Conservation (phyloP, 441 rosid genomes). For the Kokia cookei region DNA sequence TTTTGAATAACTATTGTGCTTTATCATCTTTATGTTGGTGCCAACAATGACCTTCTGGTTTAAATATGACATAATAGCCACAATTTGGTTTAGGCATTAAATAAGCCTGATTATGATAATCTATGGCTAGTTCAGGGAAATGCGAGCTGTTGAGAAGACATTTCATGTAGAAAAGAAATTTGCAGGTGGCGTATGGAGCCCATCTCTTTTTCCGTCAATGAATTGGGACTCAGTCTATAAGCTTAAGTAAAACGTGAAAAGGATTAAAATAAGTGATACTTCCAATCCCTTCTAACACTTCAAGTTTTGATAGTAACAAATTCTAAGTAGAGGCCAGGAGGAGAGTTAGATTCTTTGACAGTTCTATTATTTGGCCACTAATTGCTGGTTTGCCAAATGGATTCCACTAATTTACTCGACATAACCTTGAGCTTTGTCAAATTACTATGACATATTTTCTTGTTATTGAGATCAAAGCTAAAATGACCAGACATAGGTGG, state of each 20-base stretch:
- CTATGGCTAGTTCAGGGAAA: neutral
- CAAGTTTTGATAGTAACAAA: neutral
- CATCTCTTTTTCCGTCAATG: neutral
- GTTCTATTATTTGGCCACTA: neutral
- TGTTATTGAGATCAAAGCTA: neutral
- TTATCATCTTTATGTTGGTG: neutral
- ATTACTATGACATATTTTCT: neutral
- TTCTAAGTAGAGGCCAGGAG: neutral
- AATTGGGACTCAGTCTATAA: neutral
- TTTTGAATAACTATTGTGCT: neutral
- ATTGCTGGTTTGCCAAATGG: neutral
- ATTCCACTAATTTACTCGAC: neutral
- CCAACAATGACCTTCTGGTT: neutral
- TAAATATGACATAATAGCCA: neutral
- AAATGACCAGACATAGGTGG: neutral
- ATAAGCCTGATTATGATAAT: neutral
- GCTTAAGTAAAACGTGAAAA: neutral
- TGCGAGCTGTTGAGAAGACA: neutral
- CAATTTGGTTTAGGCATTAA: neutral
- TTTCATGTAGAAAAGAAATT: neutral
- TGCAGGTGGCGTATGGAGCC: neutral
- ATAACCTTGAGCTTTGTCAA: neutral
- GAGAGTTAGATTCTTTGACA: neutral
- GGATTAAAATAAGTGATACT: neutral
- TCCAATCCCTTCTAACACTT: neutral